Evolutionary conservation across 2,329 filamentous ascomycete species (phyloP).

Genomic region (Fusarium coicis): DNA sequence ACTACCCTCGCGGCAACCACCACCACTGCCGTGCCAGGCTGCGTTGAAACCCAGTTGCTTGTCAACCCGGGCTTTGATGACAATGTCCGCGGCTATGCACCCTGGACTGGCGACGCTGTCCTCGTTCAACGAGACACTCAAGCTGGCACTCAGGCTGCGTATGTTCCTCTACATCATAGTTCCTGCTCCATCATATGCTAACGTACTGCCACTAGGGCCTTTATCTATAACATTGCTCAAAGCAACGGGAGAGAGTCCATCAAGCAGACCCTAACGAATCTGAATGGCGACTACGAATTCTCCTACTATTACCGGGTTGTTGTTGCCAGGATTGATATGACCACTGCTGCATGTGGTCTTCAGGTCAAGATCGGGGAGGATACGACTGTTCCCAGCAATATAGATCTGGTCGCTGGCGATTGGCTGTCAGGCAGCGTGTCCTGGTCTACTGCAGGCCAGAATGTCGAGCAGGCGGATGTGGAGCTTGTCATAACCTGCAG

Average conservation of each 20-base stretch:
- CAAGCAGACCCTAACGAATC: not conserved
- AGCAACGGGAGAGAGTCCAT: no score
- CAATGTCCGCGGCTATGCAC: accelerated
- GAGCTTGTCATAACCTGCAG: not conserved
- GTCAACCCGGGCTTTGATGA: not conserved
- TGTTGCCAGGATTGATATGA: not conserved
- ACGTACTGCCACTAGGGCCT: no score
- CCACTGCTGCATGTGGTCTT: not conserved
- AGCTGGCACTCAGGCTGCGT: no score
- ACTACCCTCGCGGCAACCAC: not conserved
- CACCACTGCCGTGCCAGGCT: not conserved
- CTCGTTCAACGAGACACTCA: not conserved
- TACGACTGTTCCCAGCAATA: not conserved
- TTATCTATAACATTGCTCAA: no score
- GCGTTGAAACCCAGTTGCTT: not conserved
- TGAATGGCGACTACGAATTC: not conserved
- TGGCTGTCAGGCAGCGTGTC: not conserved
- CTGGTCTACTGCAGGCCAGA: not conserved
- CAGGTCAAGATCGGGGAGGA: not conserved
- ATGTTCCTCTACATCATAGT: no score
- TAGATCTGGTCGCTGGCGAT: not conserved
- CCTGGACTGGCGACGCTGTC: not conserved
- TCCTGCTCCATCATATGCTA: no score
- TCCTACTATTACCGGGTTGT: not conserved
- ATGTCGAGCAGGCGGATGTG: not conserved